Evolutionary conservation across 441 rosid genomes (phyloP), one percentile per base, ranked within the genome.

Genomic region (Brassica balearica): DNA sequence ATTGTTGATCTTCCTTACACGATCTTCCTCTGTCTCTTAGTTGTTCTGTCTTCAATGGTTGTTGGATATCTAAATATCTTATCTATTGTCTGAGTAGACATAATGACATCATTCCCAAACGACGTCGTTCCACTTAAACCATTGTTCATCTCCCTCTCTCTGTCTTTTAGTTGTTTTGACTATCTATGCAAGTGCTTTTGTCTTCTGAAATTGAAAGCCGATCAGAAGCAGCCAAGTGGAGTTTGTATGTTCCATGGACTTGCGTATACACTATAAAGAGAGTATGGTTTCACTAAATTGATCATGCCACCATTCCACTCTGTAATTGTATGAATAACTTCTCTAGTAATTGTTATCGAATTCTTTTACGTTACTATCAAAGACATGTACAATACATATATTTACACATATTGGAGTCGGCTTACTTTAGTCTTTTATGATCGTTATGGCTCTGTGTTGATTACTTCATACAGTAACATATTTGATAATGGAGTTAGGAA

Each of bases 1-100:
- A 96, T 90, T 46, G 58, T 51, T 55, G 14, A 10, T 2, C 17
- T 23, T 60, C 4, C 64, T 4, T 19, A 8, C 12, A 17, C 61
- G 19, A 51, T n/a, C 6, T 25, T 59, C 14, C 63, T 7, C 20
- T 43, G 11, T 60, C 8, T 68, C 20, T n/a, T 9, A 20, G 22
- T 25, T 19, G 4, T 15, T 15, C 9, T 62, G 1, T 11, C n/a
- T 14, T 51, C 6, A 6, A n/a, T 51, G 56, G 2, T n/a, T n/a
- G 2, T n/a, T n/a, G 6, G 56, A 51, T 46, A 25, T 25, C 4
- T 25, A 25, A 25, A 25, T 38, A 51, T 51, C 56, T 51, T 36
- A 43, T 17, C n/a, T 10, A 66, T 55, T 36, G 4, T 11, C 34
- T 23, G 23, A 59, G 10, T 23, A 2, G 1, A 22, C 6, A 11